Evolutionary conservation across 768 basidiomycete species (phyloP).

Genomic region (Phlebiopsis flavidoalba): DNA sequence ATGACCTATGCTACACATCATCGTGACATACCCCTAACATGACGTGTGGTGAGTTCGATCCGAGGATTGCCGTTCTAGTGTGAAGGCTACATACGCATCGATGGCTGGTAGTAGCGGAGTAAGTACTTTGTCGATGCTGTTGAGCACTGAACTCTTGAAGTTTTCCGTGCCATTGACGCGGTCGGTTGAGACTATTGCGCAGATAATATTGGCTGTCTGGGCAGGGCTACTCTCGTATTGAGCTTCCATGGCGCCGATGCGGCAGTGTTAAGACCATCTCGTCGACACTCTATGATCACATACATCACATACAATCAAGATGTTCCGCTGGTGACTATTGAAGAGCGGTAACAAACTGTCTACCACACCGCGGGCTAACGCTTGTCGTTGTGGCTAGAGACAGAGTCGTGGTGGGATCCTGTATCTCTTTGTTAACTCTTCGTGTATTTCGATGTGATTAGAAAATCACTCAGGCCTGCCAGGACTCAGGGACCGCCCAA

Average conservation of each 20-base stretch:
- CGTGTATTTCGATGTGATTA: no score
- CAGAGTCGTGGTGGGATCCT: no score
- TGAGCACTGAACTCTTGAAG: background rate
- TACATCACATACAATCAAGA: background rate
- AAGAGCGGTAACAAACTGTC: background rate
- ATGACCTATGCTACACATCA: no score
- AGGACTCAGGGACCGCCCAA: no score
- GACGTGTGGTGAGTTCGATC: no score
- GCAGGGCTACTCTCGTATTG: background rate
- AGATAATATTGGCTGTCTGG: background rate
- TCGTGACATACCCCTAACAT: background rate
- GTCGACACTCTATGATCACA: no score
- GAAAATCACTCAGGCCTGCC: no score
- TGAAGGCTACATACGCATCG: no score
- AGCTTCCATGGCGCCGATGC: background rate
- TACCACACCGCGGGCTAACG: background rate
- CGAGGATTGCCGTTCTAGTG: no score
- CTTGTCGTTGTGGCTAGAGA: no score
- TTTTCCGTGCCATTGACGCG: background rate
- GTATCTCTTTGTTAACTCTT: no score
- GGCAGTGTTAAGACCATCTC: background rate
- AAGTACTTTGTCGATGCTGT: background rate
- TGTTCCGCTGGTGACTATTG: background rate
- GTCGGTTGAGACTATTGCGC: background rate
- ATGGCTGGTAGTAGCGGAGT: background rate